Percentiles rank a stretch among this genome's conserved stretches.
These are phyloP conservation scores for Boletus tomentosulus DNA, from an alignment of 768 basidiomycete genomes.

Conservation along the genomic window DNA sequence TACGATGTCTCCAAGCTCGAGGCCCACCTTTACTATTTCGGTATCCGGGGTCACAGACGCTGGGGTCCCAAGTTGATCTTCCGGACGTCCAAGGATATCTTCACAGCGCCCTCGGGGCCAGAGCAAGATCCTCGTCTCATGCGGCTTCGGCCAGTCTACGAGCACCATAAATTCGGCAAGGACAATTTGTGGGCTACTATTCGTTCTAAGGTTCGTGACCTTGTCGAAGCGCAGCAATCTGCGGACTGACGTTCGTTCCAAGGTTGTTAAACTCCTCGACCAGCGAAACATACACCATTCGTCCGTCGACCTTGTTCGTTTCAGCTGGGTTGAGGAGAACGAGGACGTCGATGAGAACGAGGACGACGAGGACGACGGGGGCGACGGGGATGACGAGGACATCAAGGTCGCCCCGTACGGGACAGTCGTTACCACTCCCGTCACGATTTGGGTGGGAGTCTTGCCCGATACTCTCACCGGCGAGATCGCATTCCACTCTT, in stretches of 20 bases:
- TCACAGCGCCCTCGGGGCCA: not conserved
- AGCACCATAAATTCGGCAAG: constrained; percentile 4
- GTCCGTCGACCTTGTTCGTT: constrained; percentile 20
- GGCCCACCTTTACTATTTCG: not conserved
- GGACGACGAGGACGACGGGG: too few species aligned
- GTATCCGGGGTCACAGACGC: not conserved
- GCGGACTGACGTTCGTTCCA: constrained; percentile 30
- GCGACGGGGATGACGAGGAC: too few species aligned
- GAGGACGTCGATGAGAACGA: not conserved
- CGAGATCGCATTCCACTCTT: not conserved
- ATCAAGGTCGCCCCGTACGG: too few species aligned
- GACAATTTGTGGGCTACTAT: constrained; percentile 29
- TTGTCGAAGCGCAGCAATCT: constrained; percentile 29
- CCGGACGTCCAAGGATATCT: not conserved
- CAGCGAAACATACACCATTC: constrained; percentile 19
- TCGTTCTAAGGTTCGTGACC: constrained; percentile 32
- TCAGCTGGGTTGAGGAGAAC: not conserved
- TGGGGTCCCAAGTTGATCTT: not conserved
- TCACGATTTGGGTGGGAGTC: not conserved
- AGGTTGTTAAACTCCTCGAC: constrained; percentile 30
- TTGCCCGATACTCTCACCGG: not conserved
- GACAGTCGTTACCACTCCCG: not conserved
- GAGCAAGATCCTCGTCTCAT: not conserved
- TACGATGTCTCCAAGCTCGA: not conserved
- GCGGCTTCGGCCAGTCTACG: not conserved